Conservation (phyloP, 2,329 filamentous ascomycete genomes). For the Graphilbum fragrans region DNA sequence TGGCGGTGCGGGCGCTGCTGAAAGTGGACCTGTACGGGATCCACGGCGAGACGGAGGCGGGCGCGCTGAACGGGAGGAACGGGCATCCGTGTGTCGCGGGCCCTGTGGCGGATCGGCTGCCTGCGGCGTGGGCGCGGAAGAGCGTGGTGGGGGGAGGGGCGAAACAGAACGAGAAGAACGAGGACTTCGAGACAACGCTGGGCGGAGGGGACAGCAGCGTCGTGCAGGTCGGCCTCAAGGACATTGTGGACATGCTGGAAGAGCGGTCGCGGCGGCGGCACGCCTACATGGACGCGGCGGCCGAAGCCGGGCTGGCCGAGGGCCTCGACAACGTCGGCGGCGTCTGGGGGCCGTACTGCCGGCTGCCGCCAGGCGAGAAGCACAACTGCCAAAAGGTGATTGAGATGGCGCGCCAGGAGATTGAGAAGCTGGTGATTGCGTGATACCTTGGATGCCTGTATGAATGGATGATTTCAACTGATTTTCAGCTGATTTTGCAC, state of each 20-base stretch:
- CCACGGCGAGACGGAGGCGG: conserved; percentile 4
- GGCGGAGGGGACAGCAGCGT: conserved; percentile 7
- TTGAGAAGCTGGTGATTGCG: too few relatives aligned
- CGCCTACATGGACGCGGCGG: conserved; percentile 32
- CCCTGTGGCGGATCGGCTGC: neutral
- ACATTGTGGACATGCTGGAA: conserved; percentile 41
- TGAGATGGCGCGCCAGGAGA: conserved; percentile 38
- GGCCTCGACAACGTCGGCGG: neutral
- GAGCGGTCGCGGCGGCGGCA: conserved; percentile 35
- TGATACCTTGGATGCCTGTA: too few relatives aligned
- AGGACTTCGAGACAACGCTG: neutral
- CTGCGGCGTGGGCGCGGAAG: too few relatives aligned
- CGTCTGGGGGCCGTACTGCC: too few relatives aligned
- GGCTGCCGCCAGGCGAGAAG: conserved; percentile 21
- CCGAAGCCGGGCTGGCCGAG: conserved; percentile 22
- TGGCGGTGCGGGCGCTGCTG: conserved; percentile 39
- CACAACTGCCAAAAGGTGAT: conserved; percentile 39
- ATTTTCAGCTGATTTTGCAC: too few relatives aligned
- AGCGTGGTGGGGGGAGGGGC: too few relatives aligned
- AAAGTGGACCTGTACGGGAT: conserved; percentile 46
- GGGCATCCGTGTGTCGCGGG: neutral
- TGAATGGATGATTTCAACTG: too few relatives aligned
- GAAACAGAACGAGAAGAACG: too few relatives aligned
- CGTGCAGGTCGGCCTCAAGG: conserved; percentile 37
- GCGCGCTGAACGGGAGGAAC: neutral